Percentiles rank a stretch among this genome's conserved stretches.
phyloP scores from a whole-genome alignment of 805 yeast genomes.

The Saccharomycopsis sp. region DNA sequence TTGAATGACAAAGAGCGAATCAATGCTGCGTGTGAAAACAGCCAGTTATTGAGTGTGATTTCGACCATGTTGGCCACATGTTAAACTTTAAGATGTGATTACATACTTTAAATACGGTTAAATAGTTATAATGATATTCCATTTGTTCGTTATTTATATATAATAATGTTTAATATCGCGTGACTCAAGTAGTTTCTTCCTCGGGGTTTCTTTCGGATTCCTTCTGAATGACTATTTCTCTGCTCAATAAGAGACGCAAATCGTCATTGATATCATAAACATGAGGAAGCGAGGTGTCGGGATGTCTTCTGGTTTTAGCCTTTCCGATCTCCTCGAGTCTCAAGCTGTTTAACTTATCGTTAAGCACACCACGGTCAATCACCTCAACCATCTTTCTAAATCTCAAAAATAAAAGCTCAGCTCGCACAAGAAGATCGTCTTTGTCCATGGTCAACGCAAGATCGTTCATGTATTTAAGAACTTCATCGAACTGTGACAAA shows the following conservation, averaged over 20 bases:
- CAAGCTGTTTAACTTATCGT: slow-evolving; percentile 16
- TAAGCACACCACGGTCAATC: slow-evolving; percentile 47
- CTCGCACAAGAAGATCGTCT: slow-evolving; percentile 71
- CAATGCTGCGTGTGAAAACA: slow-evolving; percentile 98
- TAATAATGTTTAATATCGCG: not conserved
- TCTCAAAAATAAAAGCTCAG: slow-evolving; percentile 75
- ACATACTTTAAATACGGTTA: too few relatives aligned
- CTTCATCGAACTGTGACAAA: slow-evolving; percentile 79
- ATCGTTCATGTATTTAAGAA: slow-evolving; percentile 88
- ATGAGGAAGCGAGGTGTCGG: slow-evolving; percentile 15
- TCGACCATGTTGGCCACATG: slow-evolving; percentile 89
- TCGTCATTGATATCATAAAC: slow-evolving; percentile 36
- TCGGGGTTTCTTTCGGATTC: slow-evolving; percentile 38
- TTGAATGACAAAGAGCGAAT: slow-evolving; percentile 95
- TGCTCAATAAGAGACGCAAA: slow-evolving; percentile 53
- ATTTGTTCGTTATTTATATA: not conserved
- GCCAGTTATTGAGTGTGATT: slow-evolving; percentile 79
- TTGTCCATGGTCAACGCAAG: slow-evolving; percentile 69
- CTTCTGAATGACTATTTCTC: slow-evolving; percentile 54
- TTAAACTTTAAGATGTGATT: too few relatives aligned
- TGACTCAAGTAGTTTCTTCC: slow-evolving; percentile 19
- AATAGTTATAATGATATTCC: too few relatives aligned
- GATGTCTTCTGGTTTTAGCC: slow-evolving; percentile 21
- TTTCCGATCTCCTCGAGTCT: slow-evolving; percentile 23
- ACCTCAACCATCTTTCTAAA: slow-evolving; percentile 76